Evolutionary conservation across 352 stramenopile genomes (phyloP).

Genomic region (Pythium plurisporium): DNA sequence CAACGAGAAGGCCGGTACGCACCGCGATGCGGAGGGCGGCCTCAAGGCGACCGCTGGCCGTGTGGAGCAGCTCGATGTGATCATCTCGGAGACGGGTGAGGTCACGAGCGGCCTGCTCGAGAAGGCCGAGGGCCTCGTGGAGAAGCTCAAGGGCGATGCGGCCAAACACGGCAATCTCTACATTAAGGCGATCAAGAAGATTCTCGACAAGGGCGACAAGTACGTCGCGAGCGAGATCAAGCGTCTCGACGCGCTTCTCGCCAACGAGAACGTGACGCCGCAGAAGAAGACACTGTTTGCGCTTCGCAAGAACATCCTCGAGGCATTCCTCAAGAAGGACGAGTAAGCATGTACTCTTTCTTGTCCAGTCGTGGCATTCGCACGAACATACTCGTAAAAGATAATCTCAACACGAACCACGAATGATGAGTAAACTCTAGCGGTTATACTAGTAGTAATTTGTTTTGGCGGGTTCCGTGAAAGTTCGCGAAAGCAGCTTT

Average conservation of each 20-base stretch:
- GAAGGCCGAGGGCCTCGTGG: constrained; percentile 66
- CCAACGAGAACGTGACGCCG: constrained; percentile 75
- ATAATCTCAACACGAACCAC: background rate
- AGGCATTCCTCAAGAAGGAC: constrained; percentile 56
- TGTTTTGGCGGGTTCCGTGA: no score
- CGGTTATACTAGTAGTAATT: background rate
- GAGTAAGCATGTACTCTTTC: constrained; percentile 19
- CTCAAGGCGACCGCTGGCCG: constrained; percentile 71
- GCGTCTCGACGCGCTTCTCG: constrained; percentile 71
- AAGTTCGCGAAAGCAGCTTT: no score
- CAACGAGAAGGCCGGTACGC: constrained; percentile 87
- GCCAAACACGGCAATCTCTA: constrained; percentile 84
- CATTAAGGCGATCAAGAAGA: constrained; percentile 90
- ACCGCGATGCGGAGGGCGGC: constrained; percentile 72
- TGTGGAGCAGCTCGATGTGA: constrained; percentile 79
- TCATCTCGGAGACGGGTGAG: constrained; percentile 68
- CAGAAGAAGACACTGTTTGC: constrained; percentile 89
- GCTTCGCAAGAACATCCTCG: constrained; percentile 89
- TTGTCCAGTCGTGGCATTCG: background rate
- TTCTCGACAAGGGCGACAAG: constrained; percentile 76
- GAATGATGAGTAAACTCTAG: background rate
- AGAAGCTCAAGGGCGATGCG: constrained; percentile 57
- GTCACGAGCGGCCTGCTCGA: constrained; percentile 66
- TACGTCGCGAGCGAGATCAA: constrained; percentile 85
- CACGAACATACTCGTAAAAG: background rate